Evolutionary conservation across 257 asterid genomes (phyloP), one percentile per base, ranked within the genome.

Genomic region (Asclepias syriaca): DNA sequence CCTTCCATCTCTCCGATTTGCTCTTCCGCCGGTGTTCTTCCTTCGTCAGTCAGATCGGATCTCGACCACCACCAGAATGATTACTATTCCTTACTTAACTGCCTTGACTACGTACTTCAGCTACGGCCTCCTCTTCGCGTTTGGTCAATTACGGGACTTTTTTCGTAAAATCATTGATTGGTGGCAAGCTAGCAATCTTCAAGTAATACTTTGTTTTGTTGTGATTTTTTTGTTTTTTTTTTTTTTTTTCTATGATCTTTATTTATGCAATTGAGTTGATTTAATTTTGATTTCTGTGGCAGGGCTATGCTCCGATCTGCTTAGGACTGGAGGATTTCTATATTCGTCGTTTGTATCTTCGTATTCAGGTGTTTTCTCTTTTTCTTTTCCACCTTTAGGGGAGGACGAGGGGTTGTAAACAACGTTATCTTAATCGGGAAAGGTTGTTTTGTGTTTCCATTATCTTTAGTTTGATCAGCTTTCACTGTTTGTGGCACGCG

Each of bases 231-330:
- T 2, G n/a, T 19, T 3, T 59, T 5, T 0, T 34, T 37, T 5
- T 0, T 34, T 37, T 0, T 48, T 39, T 53, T 4, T 54, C 6
- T 21, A 24, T 56, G 0, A 75, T 6, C 10, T 74, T 48, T 6
- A 61, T 72, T 68, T 71, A 22, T 46, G 72, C 39, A 11, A 29
- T 74, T 70, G 74, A 73, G 39, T 63, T 54, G 55, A 54, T 77
- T 40, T 70, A 53, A 68, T 68, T 49, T 66, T 79, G 37, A 32
- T 55, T 22, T 76, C 78, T 76, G 37, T 75, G 81, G 56, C 77
- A 95, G 97, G 99, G 99, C 60, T 95, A 92, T 74, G 98, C 99
- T 68, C 98, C 99, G 85, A 95, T 92, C 91, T 92, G 96, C 81
- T 83, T 95, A 86, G 99, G 99, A 63, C 89, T 92, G 78, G 99